These are phyloP conservation scores for Coccinonectria pachysandricola DNA, from an alignment of 2,329 filamentous ascomycete genomes.

Conservation along the genomic window DNA sequence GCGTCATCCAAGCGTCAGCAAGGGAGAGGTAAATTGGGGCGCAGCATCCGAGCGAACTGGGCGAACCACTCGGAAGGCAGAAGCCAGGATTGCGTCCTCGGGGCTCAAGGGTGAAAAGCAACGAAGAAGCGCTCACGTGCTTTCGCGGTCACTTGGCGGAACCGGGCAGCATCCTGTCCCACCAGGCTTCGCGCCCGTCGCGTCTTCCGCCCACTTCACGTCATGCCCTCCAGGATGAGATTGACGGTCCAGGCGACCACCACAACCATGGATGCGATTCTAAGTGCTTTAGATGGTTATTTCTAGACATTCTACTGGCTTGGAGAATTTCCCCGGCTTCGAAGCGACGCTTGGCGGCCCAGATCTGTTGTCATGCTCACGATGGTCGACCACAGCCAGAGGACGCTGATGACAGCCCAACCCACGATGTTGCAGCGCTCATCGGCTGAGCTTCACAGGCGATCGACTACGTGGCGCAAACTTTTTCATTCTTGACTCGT, in stretches of 20 bases:
- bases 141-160: constrained; percentile 32
- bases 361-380: constrained; percentile 4
- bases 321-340: constrained; percentile 15
- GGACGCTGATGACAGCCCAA: constrained; percentile 6
- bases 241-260: constrained; percentile 5
- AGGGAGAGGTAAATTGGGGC: constrained; percentile 2
- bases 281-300: constrained; percentile 5
- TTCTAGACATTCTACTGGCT: neutral
- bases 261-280: constrained; percentile 19
- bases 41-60: neutral
- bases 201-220: constrained; percentile 32
- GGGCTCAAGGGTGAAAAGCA: neutral
- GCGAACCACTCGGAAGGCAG: constrained; percentile 1
- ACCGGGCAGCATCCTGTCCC: constrained; percentile 21
- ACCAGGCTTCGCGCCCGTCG: constrained; percentile 32
- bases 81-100: too few relatives aligned
- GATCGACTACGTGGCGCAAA: constrained; percentile 18
- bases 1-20: constrained; percentile 2
- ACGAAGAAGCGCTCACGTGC: constrained; percentile 27
- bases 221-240: constrained; percentile 26
- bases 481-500: constrained; percentile 16
- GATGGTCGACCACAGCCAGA: constrained; percentile 4
- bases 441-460: constrained; percentile 15
- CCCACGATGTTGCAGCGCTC: constrained; percentile 11
- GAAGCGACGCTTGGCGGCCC: constrained; percentile 8